Percentiles rank a stretch among this genome's conserved stretches.
phyloP scores from a whole-genome alignment of 345 rosid genomes.

The Eucalyptus rudis region DNA sequence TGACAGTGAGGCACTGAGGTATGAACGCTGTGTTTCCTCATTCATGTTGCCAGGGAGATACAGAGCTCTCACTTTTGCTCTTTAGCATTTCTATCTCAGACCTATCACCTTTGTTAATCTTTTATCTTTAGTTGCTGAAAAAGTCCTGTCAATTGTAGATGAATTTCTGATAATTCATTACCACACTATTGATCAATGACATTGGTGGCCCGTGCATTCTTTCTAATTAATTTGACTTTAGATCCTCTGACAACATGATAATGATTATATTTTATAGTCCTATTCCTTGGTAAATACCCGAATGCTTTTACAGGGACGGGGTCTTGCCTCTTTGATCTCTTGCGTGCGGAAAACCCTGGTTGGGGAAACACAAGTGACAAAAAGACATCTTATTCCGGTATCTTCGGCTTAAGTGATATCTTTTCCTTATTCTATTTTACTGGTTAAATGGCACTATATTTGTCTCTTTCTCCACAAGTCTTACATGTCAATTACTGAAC shows the following conservation, averaged over 20 bases:
- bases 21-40: not conserved
- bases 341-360: slow-evolving; percentile 23
- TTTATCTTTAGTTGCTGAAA: not conserved
- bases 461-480: not conserved
- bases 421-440: not conserved
- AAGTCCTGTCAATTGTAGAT: not conserved
- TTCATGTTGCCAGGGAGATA: not conserved
- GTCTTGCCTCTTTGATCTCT: slow-evolving; percentile 47
- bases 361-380: slow-evolving; percentile 11
- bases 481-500: not conserved
- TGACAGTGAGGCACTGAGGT: not conserved
- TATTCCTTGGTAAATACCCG: not conserved
- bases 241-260: not conserved
- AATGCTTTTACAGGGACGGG: slow-evolving; percentile 15
- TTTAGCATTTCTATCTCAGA: not conserved
- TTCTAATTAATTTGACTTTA: not conserved
- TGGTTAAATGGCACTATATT: not conserved
- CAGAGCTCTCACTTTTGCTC: not conserved
- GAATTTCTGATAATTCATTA: not conserved
- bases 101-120: not conserved
- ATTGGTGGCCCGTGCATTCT: not conserved
- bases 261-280: not conserved
- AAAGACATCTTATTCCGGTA: slow-evolving; percentile 33
- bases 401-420: not conserved
- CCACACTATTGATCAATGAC: not conserved